Percentiles rank a stretch among this genome's conserved stretches.
These are phyloP conservation scores for Acanthamoeba healyi DNA, from an alignment of 208 protist genomes.

Conservation along the genomic window DNA sequence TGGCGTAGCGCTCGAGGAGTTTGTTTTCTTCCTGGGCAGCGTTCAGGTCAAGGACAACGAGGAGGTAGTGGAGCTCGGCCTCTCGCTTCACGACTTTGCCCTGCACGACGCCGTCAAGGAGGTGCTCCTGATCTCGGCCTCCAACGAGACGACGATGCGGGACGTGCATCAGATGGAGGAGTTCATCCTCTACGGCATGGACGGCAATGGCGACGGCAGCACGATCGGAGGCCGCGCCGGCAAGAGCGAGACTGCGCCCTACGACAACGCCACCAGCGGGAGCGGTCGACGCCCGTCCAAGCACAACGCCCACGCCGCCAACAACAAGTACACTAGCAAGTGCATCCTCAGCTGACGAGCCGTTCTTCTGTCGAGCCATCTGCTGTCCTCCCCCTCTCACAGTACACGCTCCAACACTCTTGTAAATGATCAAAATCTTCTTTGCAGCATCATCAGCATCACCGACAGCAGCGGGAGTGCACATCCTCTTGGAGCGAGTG, in stretches of 20 bases:
- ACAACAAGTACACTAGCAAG: neutral
- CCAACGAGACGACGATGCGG: neutral
- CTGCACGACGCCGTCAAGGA: neutral
- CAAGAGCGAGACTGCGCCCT: too few relatives aligned
- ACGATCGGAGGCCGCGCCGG: too few relatives aligned
- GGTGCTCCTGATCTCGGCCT: neutral
- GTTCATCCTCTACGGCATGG: slow-evolving; percentile 19
- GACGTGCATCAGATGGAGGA: slow-evolving; percentile 3
- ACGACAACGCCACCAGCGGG: neutral
- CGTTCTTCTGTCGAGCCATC: neutral
- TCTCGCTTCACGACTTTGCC: neutral
- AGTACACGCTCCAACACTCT: neutral
- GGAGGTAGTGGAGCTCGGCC: neutral
- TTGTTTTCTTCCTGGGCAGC: slow-evolving; percentile 1
- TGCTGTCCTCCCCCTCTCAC: too few relatives aligned
- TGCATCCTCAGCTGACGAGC: neutral
- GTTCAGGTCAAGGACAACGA: neutral
- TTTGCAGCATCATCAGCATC: too few relatives aligned
- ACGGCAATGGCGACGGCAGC: neutral
- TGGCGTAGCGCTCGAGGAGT: neutral
- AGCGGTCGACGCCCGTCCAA: neutral
- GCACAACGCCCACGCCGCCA: neutral
- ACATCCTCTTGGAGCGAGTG: too few relatives aligned
- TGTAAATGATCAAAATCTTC: neutral
- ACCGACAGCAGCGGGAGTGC: too few relatives aligned